Evolutionary conservation across 2,329 filamentous ascomycete species (phyloP).

Genomic region (Gyromitra esculenta): DNA sequence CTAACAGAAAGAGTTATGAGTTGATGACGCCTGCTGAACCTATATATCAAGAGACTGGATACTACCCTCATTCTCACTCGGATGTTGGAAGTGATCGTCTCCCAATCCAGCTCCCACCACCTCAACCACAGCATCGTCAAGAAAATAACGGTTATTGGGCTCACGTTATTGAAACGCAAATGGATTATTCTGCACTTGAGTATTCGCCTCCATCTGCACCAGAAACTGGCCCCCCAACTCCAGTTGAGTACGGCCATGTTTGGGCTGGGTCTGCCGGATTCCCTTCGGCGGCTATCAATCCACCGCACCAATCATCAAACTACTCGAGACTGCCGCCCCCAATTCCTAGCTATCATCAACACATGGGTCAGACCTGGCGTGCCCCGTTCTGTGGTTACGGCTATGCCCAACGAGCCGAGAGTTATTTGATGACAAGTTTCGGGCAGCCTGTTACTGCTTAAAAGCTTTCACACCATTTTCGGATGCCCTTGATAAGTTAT

Average conservation of each 20-base stretch:
- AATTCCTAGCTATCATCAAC: constrained; percentile 64
- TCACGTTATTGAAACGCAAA: constrained; percentile 58
- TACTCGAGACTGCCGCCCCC: constrained; percentile 54
- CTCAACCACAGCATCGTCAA: constrained; percentile 60
- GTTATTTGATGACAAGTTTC: constrained; percentile 53
- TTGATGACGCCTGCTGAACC: constrained; percentile 46
- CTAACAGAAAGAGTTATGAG: constrained; percentile 47
- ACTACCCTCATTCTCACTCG: constrained; percentile 54
- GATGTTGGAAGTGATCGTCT: constrained; percentile 57
- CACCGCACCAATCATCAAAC: constrained; percentile 40
- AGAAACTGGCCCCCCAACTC: constrained; percentile 67
- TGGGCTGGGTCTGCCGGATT: constrained; percentile 48
- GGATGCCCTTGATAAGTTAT: constrained; percentile 23
- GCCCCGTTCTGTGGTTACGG: constrained; percentile 52
- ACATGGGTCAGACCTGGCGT: constrained; percentile 55
- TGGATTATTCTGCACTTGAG: constrained; percentile 57
- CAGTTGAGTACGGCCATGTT: constrained; percentile 60
- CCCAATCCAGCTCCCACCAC: constrained; percentile 56
- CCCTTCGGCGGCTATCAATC: constrained; percentile 33
- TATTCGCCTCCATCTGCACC: constrained; percentile 67
- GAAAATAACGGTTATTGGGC: constrained; percentile 62
- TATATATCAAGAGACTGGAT: constrained; percentile 38
- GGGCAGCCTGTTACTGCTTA: constrained; percentile 54
- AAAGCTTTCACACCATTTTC: constrained; percentile 31
- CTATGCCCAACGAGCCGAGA: constrained; percentile 42